Base-by-base conservation (phyloP, 2,329 filamentous ascomycete species). In the Xylariaceae sp. region DNA sequence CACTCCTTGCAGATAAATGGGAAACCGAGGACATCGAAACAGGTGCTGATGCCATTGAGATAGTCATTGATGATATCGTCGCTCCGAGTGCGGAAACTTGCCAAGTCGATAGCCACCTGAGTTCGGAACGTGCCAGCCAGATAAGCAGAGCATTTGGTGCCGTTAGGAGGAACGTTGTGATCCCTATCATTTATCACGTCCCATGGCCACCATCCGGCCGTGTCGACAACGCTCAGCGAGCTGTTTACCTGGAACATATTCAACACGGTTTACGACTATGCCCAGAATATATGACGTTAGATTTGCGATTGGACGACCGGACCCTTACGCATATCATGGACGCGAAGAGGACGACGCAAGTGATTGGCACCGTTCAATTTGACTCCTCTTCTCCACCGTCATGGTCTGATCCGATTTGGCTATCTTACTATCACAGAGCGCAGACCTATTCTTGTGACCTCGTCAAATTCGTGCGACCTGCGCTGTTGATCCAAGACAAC, bases 41-140 rank as follows among this genome's bases (percentile, higher is more conserved):
- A n/a, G 85, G 83, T 4, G 80, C 79, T 3, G 86, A 89, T 66
- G 85, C 84, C 6, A 80, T 89, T 31, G 84, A 88, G 61, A 70
- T 88, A 4, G 74, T 80, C 13, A 70, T 86, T 18, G 77, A 48
- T 22, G 36, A 60, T 31, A 51, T 55, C 28, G 58, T 56, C 12
- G 19, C 41, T 14, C 7, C 39, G 28, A 34, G 22, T 4, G 14
- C 12, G 7, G 44, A 36, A 16, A 1, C 6, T 14, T 38, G 33
- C 16, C 9, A 34, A 33, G 10, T 12, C 13, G 16, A 14, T 5
- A 31, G 14, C 13, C 38, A 42, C 11, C 42, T 54, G n/a, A 51
- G 47, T 48, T 48, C 65, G 48, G 62, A 67, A 48, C 65, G 77
- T 28, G 75, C 75, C 2, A 73, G 73, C 47, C 71, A 75, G 12